Base-by-base conservation (phyloP, 176 grass and related monocot species). In the Hordeum vulgare region DNA sequence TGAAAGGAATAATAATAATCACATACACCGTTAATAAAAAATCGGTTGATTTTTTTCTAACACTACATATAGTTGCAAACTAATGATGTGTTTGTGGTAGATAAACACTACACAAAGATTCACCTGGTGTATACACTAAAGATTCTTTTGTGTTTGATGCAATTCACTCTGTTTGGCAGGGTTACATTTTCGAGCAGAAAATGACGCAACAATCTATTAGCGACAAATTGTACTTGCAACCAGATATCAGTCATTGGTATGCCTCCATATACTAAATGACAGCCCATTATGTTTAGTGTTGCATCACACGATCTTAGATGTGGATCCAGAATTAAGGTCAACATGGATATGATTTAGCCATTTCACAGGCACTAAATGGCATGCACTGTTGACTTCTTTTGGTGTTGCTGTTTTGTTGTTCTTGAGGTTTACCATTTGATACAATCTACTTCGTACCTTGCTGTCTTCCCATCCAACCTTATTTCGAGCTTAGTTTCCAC, bases 161-260 rank as follows among this genome's bases (percentile, higher is more conserved):
- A 59, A 13, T 85, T 79, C 42, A 23, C 21, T 94, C 28, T 89
- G 58, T 90, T 28, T 82, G 67, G 39, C 80, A 98, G 96, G 79
- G 70, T 74, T 98, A 91, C 86, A 90, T 98, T 45, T 80, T 85
- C n/a, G 85, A 98, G 68, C 87, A 93, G 85, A 98, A 92, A 88
- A 61, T 90, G 84, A 95, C 91, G 86, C 90, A 79, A 14, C 93
- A 90, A 80, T 89, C 86, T 17, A 62, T 78, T 42, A 61, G 85
- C 12, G 93, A 95, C 71, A 95, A 91, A 81, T 47, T 86, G 27
- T 79, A 82, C 66, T 85, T 98, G 80, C 91, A 88, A 62, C 85
- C 89, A 7, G 78, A 88, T 70, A 80, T 91, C 57, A 89, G 83
- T 75, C 90, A 93, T 78, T 88, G 93, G 96, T 98, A 98, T 80